Conservation (phyloP, 805 yeast genomes). For the Kuraishia hungarica region DNA sequence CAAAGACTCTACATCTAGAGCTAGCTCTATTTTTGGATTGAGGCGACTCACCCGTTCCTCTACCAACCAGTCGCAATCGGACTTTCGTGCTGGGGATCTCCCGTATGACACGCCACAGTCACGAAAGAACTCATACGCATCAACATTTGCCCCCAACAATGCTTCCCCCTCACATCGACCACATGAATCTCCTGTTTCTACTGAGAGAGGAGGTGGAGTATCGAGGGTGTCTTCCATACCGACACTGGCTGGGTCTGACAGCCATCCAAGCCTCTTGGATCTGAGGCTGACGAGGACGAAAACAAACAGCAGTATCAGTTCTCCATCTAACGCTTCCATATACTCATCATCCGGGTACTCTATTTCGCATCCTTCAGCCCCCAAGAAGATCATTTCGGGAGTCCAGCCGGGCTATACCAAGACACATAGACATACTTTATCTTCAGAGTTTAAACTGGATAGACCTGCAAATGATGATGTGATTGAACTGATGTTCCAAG, state of each 20-base stretch:
- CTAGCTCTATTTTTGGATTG: not conserved
- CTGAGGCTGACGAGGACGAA: not conserved
- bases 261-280: not conserved
- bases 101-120: not conserved
- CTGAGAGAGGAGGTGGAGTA: not conserved
- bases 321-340: not conserved
- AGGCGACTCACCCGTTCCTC: not conserved
- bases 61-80: not conserved
- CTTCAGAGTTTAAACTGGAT: slow-evolving; percentile 41
- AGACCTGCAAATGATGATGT: slow-evolving; percentile 60
- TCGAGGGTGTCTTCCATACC: not conserved
- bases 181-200: not conserved
- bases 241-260: not conserved
- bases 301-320: not conserved
- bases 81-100: not conserved
- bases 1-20: not conserved
- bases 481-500: slow-evolving; percentile 67
- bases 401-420: slow-evolving; percentile 14
- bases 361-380: not conserved
- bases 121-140: not conserved
- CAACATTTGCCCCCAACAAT: not conserved
- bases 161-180: slow-evolving; percentile 1
- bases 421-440: slow-evolving; percentile 25
- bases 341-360: not conserved
- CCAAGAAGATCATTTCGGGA: slow-evolving; percentile 4